phyloP scores from a whole-genome alignment of 2,329 filamentous ascomycete species.

The Penicillium digitatum region DNA sequence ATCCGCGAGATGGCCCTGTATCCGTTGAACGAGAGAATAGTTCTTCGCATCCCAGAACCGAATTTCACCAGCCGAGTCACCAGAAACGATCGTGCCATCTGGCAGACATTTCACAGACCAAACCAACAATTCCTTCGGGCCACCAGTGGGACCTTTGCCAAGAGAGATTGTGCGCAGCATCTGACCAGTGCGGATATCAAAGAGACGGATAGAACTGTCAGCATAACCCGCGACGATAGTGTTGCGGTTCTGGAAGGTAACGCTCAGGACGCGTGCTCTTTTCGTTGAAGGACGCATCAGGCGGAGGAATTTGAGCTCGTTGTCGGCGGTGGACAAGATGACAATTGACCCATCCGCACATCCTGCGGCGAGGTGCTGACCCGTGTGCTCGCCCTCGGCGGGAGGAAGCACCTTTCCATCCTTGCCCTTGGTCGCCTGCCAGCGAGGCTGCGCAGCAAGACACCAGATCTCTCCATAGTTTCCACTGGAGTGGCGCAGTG shows the following conservation, averaged over 20 bases:
- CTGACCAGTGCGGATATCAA: constrained; percentile 75
- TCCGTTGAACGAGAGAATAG: constrained; percentile 79
- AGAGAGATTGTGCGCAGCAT: constrained; percentile 79
- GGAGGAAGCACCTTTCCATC: constrained; percentile 35
- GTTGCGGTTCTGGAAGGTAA: constrained; percentile 81
- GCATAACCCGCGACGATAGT: constrained; percentile 85
- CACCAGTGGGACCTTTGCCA: constrained; percentile 70
- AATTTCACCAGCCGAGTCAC: constrained; percentile 89
- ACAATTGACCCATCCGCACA: constrained; percentile 89
- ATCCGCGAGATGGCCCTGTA: constrained; percentile 84
- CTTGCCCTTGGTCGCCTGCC: constrained; percentile 39
- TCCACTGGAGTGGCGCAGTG: constrained; percentile 77
- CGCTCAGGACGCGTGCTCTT: constrained; percentile 82
- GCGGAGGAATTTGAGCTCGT: constrained; percentile 74
- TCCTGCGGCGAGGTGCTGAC: constrained; percentile 72
- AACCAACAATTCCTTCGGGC: constrained; percentile 79
- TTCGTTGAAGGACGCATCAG: constrained; percentile 75
- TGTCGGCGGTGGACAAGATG: constrained; percentile 79
- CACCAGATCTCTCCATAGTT: constrained; percentile 98
- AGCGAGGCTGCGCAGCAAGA: constrained; percentile 75
- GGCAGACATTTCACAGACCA: constrained; percentile 89
- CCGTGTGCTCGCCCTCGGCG: constrained; percentile 39
- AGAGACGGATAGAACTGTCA: constrained; percentile 91
- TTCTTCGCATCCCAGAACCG: constrained; percentile 92
- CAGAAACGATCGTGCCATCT: constrained; percentile 86